Percentiles rank a stretch among this genome's conserved stretches.
Conservation (phyloP, 169 alveolate genomes). For the Plasmodium sp. region DNA sequence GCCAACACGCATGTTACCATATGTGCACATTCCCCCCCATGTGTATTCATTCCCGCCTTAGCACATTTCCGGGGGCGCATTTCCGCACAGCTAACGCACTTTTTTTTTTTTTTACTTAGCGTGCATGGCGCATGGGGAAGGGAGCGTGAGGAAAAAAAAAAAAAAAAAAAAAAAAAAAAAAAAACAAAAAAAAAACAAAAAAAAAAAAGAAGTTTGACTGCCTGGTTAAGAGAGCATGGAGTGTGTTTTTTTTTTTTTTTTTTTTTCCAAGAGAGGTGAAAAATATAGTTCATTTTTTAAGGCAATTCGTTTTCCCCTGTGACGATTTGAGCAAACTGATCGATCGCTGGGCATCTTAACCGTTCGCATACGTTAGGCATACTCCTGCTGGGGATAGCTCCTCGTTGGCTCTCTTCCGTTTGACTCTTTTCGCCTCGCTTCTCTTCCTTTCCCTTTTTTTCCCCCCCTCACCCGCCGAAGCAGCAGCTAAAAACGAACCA, state of each 20-base stretch:
- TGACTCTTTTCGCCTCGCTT: background rate
- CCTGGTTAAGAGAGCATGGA: background rate
- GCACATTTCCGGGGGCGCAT: background rate
- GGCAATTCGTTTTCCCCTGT: background rate
- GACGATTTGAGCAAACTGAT: background rate
- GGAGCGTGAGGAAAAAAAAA: background rate
- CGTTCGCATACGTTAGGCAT: background rate
- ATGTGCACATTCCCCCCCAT: background rate
- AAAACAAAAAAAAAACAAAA: background rate
- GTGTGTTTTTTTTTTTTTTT: background rate
- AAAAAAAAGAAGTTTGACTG: background rate
- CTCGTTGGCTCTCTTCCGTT: background rate
- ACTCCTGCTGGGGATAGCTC: background rate
- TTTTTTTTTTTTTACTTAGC: background rate
- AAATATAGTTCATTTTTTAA: background rate
- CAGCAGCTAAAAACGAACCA: slow-evolving; percentile 72
- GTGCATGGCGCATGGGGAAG: background rate
- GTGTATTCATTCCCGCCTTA: background rate
- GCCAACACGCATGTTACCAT: background rate
- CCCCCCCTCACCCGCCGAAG: background rate
- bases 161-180: background rate
- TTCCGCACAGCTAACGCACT: background rate
- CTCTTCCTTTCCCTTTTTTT: background rate
- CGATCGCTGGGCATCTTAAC: background rate
- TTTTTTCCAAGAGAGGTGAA: background rate